Conservation (phyloP, 306 rosid species). For the Mucuna pruriens region DNA sequence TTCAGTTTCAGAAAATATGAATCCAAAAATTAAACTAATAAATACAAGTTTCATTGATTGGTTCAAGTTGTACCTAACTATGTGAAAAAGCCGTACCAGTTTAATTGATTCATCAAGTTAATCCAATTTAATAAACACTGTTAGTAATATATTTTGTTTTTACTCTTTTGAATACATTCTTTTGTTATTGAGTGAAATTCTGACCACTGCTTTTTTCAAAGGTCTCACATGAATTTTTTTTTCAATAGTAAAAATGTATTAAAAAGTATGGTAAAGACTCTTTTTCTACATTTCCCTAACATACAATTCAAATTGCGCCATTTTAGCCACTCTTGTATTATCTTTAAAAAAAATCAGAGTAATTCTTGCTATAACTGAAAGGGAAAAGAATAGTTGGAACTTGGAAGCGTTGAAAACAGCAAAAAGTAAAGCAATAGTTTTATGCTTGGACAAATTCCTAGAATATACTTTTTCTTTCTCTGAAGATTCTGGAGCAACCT, state of each 20-base stretch:
- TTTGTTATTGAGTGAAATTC: not conserved
- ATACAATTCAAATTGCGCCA: not conserved
- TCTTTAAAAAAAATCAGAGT: not conserved
- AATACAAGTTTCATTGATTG: too few relatives aligned
- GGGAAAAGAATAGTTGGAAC: not conserved
- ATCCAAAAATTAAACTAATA: too few relatives aligned
- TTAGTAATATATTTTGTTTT: not conserved
- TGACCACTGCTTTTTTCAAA: not conserved
- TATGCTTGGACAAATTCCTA: not conserved
- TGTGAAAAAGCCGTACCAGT: not conserved
- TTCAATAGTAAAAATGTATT: not conserved
- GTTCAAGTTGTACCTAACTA: too few relatives aligned
- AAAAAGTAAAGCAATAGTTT: not conserved
- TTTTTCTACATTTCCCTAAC: not conserved
- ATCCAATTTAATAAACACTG: not conserved
- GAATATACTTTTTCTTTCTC: not conserved
- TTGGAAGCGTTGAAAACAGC: not conserved
- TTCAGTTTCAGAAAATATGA: too few relatives aligned
- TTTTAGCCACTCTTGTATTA: not conserved
- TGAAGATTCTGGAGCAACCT: not conserved
- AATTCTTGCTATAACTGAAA: not conserved
- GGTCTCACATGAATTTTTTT: not conserved
- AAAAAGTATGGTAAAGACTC: not conserved
- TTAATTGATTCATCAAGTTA: not conserved
- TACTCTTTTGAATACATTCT: not conserved